Base-by-base conservation (phyloP, 495 filamentous ascomycete genomes). In the Talaromyces trachyspermus region DNA sequence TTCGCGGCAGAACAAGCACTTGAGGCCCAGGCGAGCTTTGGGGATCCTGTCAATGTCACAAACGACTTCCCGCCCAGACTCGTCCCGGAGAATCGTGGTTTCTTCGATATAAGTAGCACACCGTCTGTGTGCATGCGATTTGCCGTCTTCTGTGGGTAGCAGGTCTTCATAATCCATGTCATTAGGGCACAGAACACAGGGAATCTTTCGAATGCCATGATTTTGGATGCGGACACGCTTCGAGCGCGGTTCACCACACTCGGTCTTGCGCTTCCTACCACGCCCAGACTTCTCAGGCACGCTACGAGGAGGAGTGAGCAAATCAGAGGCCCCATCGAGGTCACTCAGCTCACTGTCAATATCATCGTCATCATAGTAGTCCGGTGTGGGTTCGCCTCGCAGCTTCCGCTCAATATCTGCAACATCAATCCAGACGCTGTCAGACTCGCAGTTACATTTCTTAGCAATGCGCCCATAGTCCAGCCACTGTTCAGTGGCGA, bases 361-460 rank as follows among this genome's bases (percentile, higher is more conserved):
- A 43, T 89, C 85, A 0, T 81, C 86, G 51, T 91, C 88, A 54
- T 83, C 73, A 49, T 88, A 86, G 54, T 86, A 94, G 44, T 96
- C 92, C 1, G 81, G 81, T 0, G 91, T 96, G 22, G 85, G 78
- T 62, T 97, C 92, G 6, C 92, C 94, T 35, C 89, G 77, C 24
- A 97, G 69, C 65, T 92, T 96, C 47, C 94, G 85, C 64, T 97
- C 88, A 50, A 99, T 89, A 52, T 95, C 89, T 29, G 81, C 81
- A 11, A 96, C 88, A 57, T 99, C 89, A 35, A 99, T 89, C 91
- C 92, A 99, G 19, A 99, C 92, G 52, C 89, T 95, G 69, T 99
- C 92, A 38, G 89, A 78, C 55, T 88, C 87, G 61, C 92, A 99
- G 58, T 96, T 77, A 62, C 92, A 99, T 60, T 91, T 95, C 62